Percentiles rank a stretch among this genome's conserved stretches.
Conservation (phyloP, 768 basidiomycete genomes). For the Daedalea quercina region DNA sequence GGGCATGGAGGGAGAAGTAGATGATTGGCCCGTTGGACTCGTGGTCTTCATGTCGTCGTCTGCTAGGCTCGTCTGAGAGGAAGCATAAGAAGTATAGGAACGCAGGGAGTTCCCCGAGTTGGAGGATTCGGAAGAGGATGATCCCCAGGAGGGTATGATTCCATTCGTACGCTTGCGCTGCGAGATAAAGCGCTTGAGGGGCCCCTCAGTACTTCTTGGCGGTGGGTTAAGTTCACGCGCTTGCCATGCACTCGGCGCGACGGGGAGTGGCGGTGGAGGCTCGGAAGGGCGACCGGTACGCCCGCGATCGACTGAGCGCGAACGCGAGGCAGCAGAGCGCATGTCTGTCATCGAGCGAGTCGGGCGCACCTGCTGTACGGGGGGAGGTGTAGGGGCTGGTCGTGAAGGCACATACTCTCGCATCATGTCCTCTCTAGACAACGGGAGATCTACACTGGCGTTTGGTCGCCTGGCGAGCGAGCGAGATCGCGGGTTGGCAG, state of each 20-base stretch:
- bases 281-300: neutral
- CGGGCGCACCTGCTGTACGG: slow-evolving; percentile 12
- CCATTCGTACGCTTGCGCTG: slow-evolving; percentile 8
- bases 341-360: slow-evolving; percentile 13
- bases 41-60: slow-evolving; percentile 5
- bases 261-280: slow-evolving; percentile 10
- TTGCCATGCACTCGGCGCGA: slow-evolving; percentile 1
- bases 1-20: neutral
- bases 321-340: neutral
- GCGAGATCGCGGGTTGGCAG: slow-evolving; percentile 33
- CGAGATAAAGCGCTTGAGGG: slow-evolving; percentile 6
- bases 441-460: slow-evolving; percentile 4
- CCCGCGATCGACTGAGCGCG: slow-evolving; percentile 2
- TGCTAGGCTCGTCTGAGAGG: slow-evolving; percentile 14
- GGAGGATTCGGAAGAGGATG: slow-evolving; percentile 13
- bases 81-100: slow-evolving; percentile 5
- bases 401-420: slow-evolving; percentile 8
- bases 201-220: neutral
- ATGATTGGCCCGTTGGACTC: neutral
- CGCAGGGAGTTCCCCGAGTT: neutral
- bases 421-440: slow-evolving; percentile 11
- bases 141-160: slow-evolving; percentile 5
- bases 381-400: slow-evolving; percentile 2
- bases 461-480: slow-evolving; percentile 10
- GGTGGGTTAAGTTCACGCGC: neutral